Percentiles rank a stretch among this genome's conserved stretches.
phyloP scores from a whole-genome alignment of 2,329 filamentous ascomycete genomes.

The Penicillium palitans region DNA sequence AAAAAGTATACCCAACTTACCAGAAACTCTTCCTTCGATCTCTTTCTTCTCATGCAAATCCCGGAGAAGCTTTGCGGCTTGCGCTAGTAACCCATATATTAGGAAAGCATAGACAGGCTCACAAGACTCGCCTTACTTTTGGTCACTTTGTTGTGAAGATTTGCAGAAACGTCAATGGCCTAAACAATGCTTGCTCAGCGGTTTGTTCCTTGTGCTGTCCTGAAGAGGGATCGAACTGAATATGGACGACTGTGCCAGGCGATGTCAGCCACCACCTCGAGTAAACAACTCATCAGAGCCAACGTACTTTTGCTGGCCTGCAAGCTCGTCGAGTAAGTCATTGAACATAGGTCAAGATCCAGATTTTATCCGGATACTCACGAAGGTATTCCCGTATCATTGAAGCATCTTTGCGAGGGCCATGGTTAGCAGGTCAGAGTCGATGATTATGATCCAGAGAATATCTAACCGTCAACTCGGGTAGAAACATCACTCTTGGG shows the following conservation, averaged over 20 bases:
- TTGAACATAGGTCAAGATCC: not conserved
- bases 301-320: slow-evolving; percentile 52
- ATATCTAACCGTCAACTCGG: slow-evolving; percentile 35
- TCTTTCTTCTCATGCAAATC: slow-evolving; percentile 62
- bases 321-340: not conserved
- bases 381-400: slow-evolving; percentile 54
- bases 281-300: not conserved
- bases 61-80: slow-evolving; percentile 61
- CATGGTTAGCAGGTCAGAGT: slow-evolving; percentile 8
- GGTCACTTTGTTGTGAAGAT: slow-evolving; percentile 61
- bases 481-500: slow-evolving; percentile 36
- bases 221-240: slow-evolving; percentile 43
- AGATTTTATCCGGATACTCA: slow-evolving; percentile 31
- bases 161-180: slow-evolving; percentile 60
- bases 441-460: not conserved
- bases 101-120: not conserved
- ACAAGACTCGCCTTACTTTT: slow-evolving; percentile 47
- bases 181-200: slow-evolving; percentile 17
- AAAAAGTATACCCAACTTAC: slow-evolving; percentile 33
- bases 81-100: slow-evolving; percentile 40
- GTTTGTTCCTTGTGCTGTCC: not conserved
- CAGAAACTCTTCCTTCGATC: slow-evolving; percentile 58
- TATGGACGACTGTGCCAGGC: slow-evolving; percentile 51
- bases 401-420: slow-evolving; percentile 31
- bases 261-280: slow-evolving; percentile 4